Conservation (phyloP, 1,139 yeast species). For the Spathaspora jeffriesii region DNA sequence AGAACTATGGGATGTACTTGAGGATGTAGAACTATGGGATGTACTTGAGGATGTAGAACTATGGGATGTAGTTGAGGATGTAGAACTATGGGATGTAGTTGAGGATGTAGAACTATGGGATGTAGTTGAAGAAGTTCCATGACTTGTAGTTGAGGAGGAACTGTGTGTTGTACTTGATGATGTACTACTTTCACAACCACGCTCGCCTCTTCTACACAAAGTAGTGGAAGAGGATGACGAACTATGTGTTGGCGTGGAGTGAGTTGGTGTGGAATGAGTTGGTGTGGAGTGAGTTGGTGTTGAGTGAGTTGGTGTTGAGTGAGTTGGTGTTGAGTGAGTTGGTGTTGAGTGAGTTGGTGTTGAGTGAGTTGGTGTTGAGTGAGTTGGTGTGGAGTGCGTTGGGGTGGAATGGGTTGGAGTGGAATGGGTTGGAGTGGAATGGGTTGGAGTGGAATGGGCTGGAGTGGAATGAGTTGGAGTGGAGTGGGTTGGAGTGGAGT, state of each 20-base stretch:
- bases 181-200: neutral
- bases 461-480: too few species aligned
- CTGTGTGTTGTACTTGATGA: neutral
- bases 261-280: too few species aligned
- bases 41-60: neutral
- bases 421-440: too few species aligned
- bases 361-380: too few species aligned
- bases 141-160: neutral
- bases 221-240: neutral
- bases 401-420: too few species aligned
- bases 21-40: neutral
- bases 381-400: too few species aligned
- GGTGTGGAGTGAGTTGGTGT: too few species aligned
- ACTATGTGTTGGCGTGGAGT: neutral
- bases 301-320: too few species aligned
- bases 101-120: neutral
- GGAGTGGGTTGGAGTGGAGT: too few species aligned
- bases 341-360: too few species aligned
- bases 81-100: neutral
- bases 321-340: too few species aligned
- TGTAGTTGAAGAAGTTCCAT: neutral
- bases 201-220: conserved; percentile 3
- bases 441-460: too few species aligned
- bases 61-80: neutral
- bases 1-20: neutral